Base-by-base conservation (phyloP, 163 green algal genomes). In the Prototheca cutis region DNA sequence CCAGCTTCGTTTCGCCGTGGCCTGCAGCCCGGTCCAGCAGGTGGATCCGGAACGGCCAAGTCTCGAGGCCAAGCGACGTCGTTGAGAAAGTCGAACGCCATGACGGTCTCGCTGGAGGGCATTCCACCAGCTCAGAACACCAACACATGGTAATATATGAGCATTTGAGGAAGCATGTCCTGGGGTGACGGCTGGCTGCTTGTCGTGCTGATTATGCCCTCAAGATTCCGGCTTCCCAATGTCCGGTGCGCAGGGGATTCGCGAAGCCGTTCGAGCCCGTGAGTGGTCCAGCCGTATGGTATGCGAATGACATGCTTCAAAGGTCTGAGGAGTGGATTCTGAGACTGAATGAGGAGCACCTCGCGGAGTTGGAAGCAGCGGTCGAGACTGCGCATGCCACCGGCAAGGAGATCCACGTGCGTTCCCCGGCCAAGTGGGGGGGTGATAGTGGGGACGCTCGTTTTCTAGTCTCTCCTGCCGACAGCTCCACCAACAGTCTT, bases 311-410 rank as follows among this genome's bases (percentile, higher is more conserved):
- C 3, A 33, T 59, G 34, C 24, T 28, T 13, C 5, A 45, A 15
- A 28, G 25, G 18, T 19, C 40, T n/a, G 7, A 30, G 0, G 52
- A 75, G 18, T 75, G 68, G 68, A 39, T 42, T 13, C 58, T 70
- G 34, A 19, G 4, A 17, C 57, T 75, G 24, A 64, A 25, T 0
- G 19, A 39, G 4, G 39, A 42, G 2, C 59, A 75, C 18, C 34
- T 71, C 25, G 19, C 25, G 4, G 68, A 75, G 57, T 42, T 75
- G 33, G 62, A 62, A 28, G 42, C 56, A 1, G 68, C 68, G 4
- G 13, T 47, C 6, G 32, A 45, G 0, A n/a, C 33, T 24, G 62
- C 62, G 8, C 19, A 48, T 24, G 30, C 29, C 30, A 49, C 52
- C 21, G 58, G 55, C 34, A 61, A 67, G 31, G 39, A 28, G 18